phyloP scores from a whole-genome alignment of 768 basidiomycete genomes.

The Mycena latifolia region DNA sequence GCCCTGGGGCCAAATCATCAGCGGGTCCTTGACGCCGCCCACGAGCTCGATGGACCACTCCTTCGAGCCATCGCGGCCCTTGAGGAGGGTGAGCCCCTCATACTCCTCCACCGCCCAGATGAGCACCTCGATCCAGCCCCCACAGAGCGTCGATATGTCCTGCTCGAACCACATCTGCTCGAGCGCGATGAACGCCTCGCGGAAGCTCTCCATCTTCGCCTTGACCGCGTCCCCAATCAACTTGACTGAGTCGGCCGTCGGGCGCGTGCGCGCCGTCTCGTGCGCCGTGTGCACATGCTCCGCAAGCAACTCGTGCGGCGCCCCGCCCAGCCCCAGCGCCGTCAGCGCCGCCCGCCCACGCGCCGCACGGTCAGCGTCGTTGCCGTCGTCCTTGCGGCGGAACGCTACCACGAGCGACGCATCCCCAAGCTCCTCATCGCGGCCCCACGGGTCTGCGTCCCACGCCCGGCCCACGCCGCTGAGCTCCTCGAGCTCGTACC shows the following conservation, averaged over 20 bases:
- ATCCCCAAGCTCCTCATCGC: constrained; percentile 72
- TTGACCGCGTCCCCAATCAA: constrained; percentile 65
- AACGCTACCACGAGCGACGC: constrained; percentile 81
- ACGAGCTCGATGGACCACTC: constrained; percentile 57
- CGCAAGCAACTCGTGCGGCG: constrained; percentile 61
- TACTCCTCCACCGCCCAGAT: constrained; percentile 60
- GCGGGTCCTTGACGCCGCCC: constrained; percentile 39
- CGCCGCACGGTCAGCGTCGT: constrained; percentile 49
- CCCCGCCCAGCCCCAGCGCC: constrained; percentile 38
- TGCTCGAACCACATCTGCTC: constrained; percentile 65
- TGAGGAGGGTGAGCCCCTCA: constrained; percentile 53
- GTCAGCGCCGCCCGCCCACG: constrained; percentile 52
- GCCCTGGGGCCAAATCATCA: constrained; percentile 41
- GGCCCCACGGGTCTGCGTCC: constrained; percentile 78
- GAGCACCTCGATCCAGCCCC: constrained; percentile 72
- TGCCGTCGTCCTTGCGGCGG: constrained; percentile 44
- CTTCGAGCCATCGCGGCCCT: constrained; percentile 43
- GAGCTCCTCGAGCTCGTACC: constrained; percentile 72
- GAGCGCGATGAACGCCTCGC: constrained; percentile 62
- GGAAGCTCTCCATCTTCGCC: constrained; percentile 65
- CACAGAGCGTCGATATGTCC: constrained; percentile 62
- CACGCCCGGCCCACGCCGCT: constrained; percentile 67
- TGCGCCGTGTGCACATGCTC: constrained; percentile 67
- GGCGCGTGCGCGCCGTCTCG: constrained; percentile 56
- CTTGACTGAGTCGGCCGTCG: constrained; percentile 42